A percentile compares a stretch with the other conserved stretches of the same genome.
Evolutionary conservation across 768 basidiomycete species (phyloP).

Genomic region (Baorangia bicolor): DNA sequence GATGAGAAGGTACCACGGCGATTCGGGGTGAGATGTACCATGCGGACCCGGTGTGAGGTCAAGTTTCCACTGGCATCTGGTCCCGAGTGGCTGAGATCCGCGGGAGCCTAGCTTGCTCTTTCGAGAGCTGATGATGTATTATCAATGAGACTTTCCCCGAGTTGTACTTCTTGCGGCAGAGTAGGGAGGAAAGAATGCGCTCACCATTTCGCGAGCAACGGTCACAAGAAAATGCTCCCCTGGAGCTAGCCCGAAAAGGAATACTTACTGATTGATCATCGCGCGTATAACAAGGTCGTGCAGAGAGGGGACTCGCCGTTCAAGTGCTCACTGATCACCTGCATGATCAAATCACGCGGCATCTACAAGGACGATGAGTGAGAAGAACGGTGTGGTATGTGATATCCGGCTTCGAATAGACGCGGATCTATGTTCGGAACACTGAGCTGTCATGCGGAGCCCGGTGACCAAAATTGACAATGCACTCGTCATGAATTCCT

Average conservation of each 20-base stretch:
- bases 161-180: neutral
- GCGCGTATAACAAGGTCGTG: neutral
- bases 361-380: neutral
- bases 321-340: neutral
- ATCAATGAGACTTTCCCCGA: neutral
- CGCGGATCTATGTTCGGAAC: neutral
- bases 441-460: neutral
- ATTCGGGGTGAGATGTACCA: neutral
- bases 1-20: neutral
- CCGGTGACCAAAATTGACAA: neutral
- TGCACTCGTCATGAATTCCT: neutral
- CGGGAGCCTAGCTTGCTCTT: neutral
- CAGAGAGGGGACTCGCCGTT: neutral
- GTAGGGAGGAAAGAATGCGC: neutral
- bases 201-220: neutral
- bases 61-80: neutral
- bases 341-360: neutral
- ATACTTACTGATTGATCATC: neutral
- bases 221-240: neutral
- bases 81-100: neutral
- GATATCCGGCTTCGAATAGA: conserved; percentile 6
- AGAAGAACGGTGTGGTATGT: neutral
- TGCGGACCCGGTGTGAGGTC: conserved; percentile 4
- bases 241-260: neutral
- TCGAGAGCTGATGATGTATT: neutral